Evolutionary conservation across 306 rosid genomes (phyloP), one percentile per base, ranked within the genome.

Genomic region (Lupinus albus): DNA sequence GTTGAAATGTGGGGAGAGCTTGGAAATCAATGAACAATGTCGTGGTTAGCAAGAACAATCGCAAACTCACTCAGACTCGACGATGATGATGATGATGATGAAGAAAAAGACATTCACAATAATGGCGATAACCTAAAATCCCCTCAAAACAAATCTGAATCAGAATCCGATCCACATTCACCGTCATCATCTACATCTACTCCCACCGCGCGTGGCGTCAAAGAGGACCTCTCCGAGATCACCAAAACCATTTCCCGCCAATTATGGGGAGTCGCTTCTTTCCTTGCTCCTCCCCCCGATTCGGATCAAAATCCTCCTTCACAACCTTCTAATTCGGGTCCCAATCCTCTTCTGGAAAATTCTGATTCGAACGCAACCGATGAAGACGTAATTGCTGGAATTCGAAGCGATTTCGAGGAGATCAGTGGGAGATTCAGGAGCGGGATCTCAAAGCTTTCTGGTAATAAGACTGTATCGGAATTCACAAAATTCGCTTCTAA

Each of bases 401-500:
- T 93, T 65, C 87, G 97, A 42, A 86, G 88, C 72, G 98, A 93
- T 76, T 84, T 93, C 21, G 88, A 89, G 4, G 98, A 89, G 83
- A 89, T 92, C 59, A 70, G 95, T 8, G 96, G 95, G 16, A 87
- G 57, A 61, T 88, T 93, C 73, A 89, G 50, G 86, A 86, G 85
- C 32, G 95, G 88, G 67, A 89, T 93, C 83, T 88, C 95, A 7
- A 93, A 83, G 84, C 71, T 93, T 14, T 89, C 95, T 25, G 80
- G 72, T 30, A 79, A 78, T 69, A 83, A 70, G 75, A 73, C 88
- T 30, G 95, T 93, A 0, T 87, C 88, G 1, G 98, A 88, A 73
- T 70, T 93, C 78, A 86, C 98, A 7, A 93, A 93, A 86, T 89
- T 93, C 65, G 98, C 98, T 12, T 89, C 98, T 32, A 89, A 76